These are phyloP conservation scores for Mycocentrospora acerina DNA, from an alignment of 2,329 filamentous ascomycete species.

Conservation along the genomic window DNA sequence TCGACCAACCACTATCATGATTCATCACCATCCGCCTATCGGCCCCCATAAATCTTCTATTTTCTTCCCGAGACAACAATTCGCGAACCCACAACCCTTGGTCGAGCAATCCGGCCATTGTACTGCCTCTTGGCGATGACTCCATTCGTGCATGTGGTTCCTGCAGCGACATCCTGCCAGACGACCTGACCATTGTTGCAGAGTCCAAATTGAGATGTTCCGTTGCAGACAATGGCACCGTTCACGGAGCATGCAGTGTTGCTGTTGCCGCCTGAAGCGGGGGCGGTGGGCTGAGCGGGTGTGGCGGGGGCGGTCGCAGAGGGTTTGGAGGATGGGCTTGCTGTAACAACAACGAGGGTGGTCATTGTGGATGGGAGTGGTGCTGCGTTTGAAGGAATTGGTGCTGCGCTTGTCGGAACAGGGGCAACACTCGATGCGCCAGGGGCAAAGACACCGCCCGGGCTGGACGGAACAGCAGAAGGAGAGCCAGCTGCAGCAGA, in stretches of 20 bases:
- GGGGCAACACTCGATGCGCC: conserved; percentile 26
- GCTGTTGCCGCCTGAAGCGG: conserved; percentile 14
- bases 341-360: conserved; percentile 33
- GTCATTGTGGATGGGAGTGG: conserved; percentile 24
- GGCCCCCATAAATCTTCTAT: no score
- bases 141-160: conserved; percentile 48
- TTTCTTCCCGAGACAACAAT: no score
- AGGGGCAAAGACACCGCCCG: conserved; percentile 36
- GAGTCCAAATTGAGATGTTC: conserved; percentile 44
- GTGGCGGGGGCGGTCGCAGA: conserved; percentile 11
- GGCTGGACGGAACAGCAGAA: conserved; percentile 16
- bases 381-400: conserved; percentile 12
- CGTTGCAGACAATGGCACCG: conserved; percentile 46
- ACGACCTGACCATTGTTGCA: conserved; percentile 46
- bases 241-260: conserved; percentile 28
- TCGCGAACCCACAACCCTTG: no score
- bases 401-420: conserved; percentile 5
- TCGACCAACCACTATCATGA: no score
- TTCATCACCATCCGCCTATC: no score
- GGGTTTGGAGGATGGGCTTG: conserved; percentile 13
- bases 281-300: conserved; percentile 9
- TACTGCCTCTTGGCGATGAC: conserved; percentile 38
- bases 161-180: conserved; percentile 46
- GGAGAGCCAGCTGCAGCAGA: conserved; percentile 6
- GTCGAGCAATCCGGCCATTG: conserved; percentile 34